Base-by-base conservation (phyloP, 495 filamentous ascomycete species). In the Trichoderma virens region DNA sequence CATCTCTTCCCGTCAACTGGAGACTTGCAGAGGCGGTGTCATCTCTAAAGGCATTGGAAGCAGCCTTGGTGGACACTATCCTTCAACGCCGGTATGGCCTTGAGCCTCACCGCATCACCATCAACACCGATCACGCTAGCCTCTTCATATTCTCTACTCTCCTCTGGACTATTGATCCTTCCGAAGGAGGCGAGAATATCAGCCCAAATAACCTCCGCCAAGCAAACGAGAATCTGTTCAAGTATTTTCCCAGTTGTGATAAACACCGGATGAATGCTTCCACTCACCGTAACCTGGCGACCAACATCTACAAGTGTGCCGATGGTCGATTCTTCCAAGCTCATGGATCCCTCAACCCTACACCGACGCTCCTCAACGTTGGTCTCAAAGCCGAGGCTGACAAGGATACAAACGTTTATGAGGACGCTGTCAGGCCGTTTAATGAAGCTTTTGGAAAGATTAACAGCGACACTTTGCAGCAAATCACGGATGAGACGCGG, bases 241-340 rank as follows among this genome's bases (percentile, higher is more conserved):
- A 45, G 69, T 72, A 45, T 69, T 66, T 25, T 61, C 67, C 38
- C 71, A 67, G 66, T 64, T 70, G 16, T 62, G 71, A 51, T n/a
- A 51, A 51, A n/a, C 66, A 69, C 64, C 61, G 66, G 13, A 39
- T 25, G 23, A 16, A 30, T 5, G 64, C 34, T 25, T 66, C 63
- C 9, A 20, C 56, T 3, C 63, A 69, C 13, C 61, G 68, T 27
- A 47, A 27, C 5, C 63, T 73, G 7, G 70, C 70, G 11, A 84
- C 83, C 0, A 85, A 84, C 65, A 77, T 84, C 28, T 85, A 86
- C 64, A 70, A 72, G 51, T 81, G 78, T n/a, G 79, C 77, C 47
- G 82, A 86, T 59, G 73, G 71, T 1, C 71, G 78, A 7, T 84
- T 69, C 69, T 85, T 80, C 64, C 83, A 86, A 63, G 32, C 80